A percentile compares a stretch with the other conserved stretches of the same genome.
Evolutionary conservation across 2,329 filamentous ascomycete genomes (phyloP).

Genomic region (Chaetomium sp.): DNA sequence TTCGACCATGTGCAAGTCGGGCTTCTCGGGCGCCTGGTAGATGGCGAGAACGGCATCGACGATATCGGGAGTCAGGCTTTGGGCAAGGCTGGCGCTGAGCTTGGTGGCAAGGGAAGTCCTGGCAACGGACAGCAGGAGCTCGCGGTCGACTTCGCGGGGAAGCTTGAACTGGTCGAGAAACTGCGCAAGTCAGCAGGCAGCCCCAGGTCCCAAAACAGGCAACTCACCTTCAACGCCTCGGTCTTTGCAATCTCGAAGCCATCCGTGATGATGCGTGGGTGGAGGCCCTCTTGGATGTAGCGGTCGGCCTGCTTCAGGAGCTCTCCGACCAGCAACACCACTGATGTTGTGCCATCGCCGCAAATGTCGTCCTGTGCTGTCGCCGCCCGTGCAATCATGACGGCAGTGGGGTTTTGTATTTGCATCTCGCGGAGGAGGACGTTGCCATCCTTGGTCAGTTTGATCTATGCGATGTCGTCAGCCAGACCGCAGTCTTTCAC

Average conservation of each 20-base stretch:
- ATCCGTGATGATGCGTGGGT: slow-evolving; percentile 94
- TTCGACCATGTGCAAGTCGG: slow-evolving; percentile 98
- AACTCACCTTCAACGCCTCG: slow-evolving; percentile 77
- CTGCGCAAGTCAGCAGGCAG: slow-evolving; percentile 46
- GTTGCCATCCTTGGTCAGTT: slow-evolving; percentile 98
- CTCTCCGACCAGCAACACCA: slow-evolving; percentile 93
- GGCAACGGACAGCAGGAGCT: slow-evolving; percentile 89
- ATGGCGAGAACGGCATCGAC: slow-evolving; percentile 96
- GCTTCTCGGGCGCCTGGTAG: slow-evolving; percentile 85
- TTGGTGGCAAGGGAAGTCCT: slow-evolving; percentile 95
- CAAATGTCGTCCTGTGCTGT: slow-evolving; percentile 98
- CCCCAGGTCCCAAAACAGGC: neutral
- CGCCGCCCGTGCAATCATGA: slow-evolving; percentile 79
- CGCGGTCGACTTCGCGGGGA: slow-evolving; percentile 82
- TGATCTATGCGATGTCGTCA: slow-evolving; percentile 65
- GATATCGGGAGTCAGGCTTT: slow-evolving; percentile 90
- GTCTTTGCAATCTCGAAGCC: slow-evolving; percentile 96
- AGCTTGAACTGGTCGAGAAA: slow-evolving; percentile 97
- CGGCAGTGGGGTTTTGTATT: slow-evolving; percentile 98
- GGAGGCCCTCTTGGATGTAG: slow-evolving; percentile 94
- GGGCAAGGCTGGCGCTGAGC: slow-evolving; percentile 83
- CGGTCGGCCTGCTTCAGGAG: slow-evolving; percentile 96
- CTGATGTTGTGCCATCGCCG: slow-evolving; percentile 95
- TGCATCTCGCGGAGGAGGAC: slow-evolving; percentile 79
- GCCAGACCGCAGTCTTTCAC: slow-evolving; percentile 21